Evolutionary conservation across 768 basidiomycete genomes (phyloP), one percentile per base, ranked within the genome.

Genomic region (Rickenella mellea): DNA sequence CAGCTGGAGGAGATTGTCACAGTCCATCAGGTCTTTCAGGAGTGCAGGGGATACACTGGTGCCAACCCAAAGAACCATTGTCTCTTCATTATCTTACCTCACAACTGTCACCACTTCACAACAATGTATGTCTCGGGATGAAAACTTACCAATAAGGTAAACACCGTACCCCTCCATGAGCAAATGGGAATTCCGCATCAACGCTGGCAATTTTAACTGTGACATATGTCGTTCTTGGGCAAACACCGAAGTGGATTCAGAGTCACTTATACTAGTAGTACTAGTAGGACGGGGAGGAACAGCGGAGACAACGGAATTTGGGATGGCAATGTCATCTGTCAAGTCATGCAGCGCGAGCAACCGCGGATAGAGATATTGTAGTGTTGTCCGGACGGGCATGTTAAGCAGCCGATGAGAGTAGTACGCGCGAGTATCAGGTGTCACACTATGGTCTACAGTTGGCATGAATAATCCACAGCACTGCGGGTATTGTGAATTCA

Each of bases 401-500:
- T 78, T 75, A 47, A 78, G 71, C 37, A 96, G 68, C 50, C 77
- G 74, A 48, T 92, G 85, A 39, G 81, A 79, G 53, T 83, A 74
- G 55, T 82, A 85, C 50, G 91, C 89, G 40, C 96, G 83, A 9
- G 93, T 90, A 53, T 98, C 96, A n/a, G 91, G 83, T 5, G 85
- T 81, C 38, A 99, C 92, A 51, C 77, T 80, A 12, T 86, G 79
- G 35, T 80, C 91, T 93, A 53, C 19, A 41, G 27, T 26, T 6
- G 29, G 40, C 21, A 41, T 37, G 41, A 42, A 55, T 26, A 14
- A 80, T 94, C 90, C 80, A 96, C 93, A 15, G 98, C 63, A n/a
- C 90, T 80, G 58, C 96, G 94, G 40, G 76, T 76, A 66, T 98
- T 98, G 33, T 83, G 69, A 26, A 97, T 28, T 12, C 39, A 40